phyloP scores from a whole-genome alignment of 2,329 filamentous ascomycete genomes.

The Cercospora nicotianae region DNA sequence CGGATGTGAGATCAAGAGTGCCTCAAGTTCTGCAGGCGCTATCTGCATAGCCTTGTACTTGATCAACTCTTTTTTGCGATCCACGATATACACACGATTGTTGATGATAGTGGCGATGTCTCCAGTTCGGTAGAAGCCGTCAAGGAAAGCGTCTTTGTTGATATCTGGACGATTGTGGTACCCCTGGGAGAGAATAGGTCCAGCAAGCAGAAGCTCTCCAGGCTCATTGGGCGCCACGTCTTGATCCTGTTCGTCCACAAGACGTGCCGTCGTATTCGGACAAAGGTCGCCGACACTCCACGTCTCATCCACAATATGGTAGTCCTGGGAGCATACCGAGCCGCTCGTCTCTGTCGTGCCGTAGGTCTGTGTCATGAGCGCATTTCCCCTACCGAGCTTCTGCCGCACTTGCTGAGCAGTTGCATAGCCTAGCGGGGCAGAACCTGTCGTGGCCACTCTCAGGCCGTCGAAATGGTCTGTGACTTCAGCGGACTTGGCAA shows the following conservation, averaged over 20 bases:
- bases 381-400: slow-evolving; percentile 17
- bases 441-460: slow-evolving; percentile 41
- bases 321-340: slow-evolving; percentile 43
- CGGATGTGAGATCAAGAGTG: slow-evolving; percentile 51
- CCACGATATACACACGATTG: slow-evolving; percentile 39
- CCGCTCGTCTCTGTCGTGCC: slow-evolving; percentile 59
- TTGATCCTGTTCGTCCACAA: slow-evolving; percentile 11
- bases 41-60: slow-evolving; percentile 45
- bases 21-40: slow-evolving; percentile 36
- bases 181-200: slow-evolving; percentile 13
- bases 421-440: slow-evolving; percentile 20
- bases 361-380: slow-evolving; percentile 52
- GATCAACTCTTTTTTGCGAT: slow-evolving; percentile 37
- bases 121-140: slow-evolving; percentile 43
- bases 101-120: slow-evolving; percentile 38
- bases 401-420: slow-evolving; percentile 11
- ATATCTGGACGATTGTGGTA: slow-evolving; percentile 13
- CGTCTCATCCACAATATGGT: slow-evolving; percentile 9
- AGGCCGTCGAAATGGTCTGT: slow-evolving; percentile 57
- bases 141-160: slow-evolving; percentile 19
- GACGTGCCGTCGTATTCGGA: slow-evolving; percentile 9
- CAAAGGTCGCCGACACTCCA: slow-evolving; percentile 12
- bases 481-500: slow-evolving; percentile 58
- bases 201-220: slow-evolving; percentile 12
- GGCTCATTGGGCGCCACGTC: slow-evolving; percentile 8